Evolutionary conservation across 2,329 filamentous ascomycete species (phyloP), one percentile per base, ranked within the genome.

Genomic region (Colletotrichum aenigma): DNA sequence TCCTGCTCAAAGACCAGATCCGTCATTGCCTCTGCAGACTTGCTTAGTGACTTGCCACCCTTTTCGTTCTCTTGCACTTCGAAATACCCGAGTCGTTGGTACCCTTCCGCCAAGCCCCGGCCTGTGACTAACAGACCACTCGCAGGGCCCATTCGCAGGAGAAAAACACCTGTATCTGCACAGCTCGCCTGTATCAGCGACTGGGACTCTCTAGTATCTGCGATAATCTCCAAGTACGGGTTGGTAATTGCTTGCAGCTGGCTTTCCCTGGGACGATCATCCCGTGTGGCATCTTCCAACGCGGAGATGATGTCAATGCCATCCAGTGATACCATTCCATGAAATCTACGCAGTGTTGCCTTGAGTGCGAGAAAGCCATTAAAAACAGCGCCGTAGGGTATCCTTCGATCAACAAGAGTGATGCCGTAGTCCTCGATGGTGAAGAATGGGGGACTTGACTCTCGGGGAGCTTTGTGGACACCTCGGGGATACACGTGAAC

Each of bases 91-190:
- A 48, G 43, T 7, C 43, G 18, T n/a, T 6, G 43, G 43, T 48
- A 21, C 6, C 43, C 43, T n/a, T 48, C 1, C 43, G 43, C 0
- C 43, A n/a, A n/a, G 0, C 4, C 43, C 3, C 2, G 5, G 43
- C 43, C 3, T 48, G 43, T 21, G 43, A 48, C 18, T 48, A 48
- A 48, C 43, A 48, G 3, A 48, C 43, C 43, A 48, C 43, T 48
- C 18, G 43, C 18, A 21, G 43, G 43, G 43, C 43, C 43, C 4
- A 48, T 48, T 21, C 43, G 43, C 10, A 48, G 43, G 10, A 48
- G 43, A 48, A 48, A 21, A 2, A 21, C 43, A 18, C 43, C 43
- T 48, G 43, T 21, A 21, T 21, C 43, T 48, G 43, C 43, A 4
- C 18, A 21, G 6, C n/a, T 21, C n/a, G 10, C 10, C 43, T 48